A percentile compares a stretch with the other conserved stretches of the same genome.
Evolutionary conservation across 140 eudicot genomes (phyloP).

Genomic region (Stevia rebaudiana): DNA sequence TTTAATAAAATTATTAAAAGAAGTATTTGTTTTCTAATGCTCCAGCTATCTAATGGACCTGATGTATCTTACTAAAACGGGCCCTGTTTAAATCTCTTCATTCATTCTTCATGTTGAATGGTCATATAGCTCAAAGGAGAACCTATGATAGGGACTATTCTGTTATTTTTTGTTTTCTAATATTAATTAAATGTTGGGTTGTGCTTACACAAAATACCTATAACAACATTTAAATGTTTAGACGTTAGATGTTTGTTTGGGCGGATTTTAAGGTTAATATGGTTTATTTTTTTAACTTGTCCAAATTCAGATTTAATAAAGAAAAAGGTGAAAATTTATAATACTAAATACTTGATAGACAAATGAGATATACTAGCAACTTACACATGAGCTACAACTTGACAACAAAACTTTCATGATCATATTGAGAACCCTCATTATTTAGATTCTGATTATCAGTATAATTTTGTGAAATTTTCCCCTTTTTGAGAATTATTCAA

Average conservation of each 20-base stretch:
- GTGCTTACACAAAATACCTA: background rate
- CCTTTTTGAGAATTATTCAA: background rate
- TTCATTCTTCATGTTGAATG: constrained; percentile 3
- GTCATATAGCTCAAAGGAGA: background rate
- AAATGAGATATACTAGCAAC: background rate
- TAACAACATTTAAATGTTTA: background rate
- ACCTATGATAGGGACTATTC: background rate
- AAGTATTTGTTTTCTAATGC: constrained; percentile 3
- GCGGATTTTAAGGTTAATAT: background rate
- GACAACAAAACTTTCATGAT: background rate
- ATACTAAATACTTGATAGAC: background rate
- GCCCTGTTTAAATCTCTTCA: background rate
- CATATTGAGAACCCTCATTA: background rate
- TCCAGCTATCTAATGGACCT: background rate
- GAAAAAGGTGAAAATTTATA: background rate
- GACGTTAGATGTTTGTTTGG: background rate
- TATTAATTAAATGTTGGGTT: background rate
- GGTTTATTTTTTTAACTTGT: background rate
- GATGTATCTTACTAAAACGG: background rate
- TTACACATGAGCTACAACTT: background rate
- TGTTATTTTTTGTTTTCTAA: background rate
- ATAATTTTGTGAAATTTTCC: background rate
- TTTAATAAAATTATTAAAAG: background rate
- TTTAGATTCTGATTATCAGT: background rate
- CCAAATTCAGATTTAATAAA: background rate